Evolutionary conservation across 371 early-diverging fungal species (phyloP), one percentile per base, ranked within the genome.

Genomic region (Edhazardia aedis): DNA sequence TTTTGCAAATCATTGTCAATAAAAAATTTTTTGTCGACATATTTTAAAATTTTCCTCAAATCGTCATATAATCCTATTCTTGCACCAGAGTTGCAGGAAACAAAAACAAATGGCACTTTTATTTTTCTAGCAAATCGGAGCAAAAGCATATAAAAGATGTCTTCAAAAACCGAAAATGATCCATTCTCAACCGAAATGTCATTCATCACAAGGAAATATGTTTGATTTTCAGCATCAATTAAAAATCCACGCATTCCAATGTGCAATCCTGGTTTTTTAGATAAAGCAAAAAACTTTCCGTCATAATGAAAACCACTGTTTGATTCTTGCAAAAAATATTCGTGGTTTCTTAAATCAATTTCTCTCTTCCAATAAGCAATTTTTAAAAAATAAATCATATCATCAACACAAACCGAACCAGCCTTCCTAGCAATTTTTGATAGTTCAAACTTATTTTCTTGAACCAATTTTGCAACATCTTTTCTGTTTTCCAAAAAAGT

Each of bases 1-100:
- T n/a, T n/a, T n/a, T n/a, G n/a, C n/a, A n/a, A n/a, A n/a, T n/a
- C n/a, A n/a, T n/a, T n/a, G n/a, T n/a, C n/a, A n/a, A n/a, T n/a
- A n/a, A n/a, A n/a, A n/a, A n/a, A n/a, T n/a, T n/a, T n/a, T n/a
- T n/a, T n/a, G n/a, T n/a, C n/a, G n/a, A n/a, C n/a, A n/a, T n/a
- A n/a, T n/a, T n/a, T n/a, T n/a, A n/a, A n/a, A n/a, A n/a, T n/a
- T n/a, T n/a, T n/a, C 53, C 79, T 80, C 24, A 93, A 75, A 62
- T 87, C 86, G 55, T 84, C 85, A 38, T 88, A 88, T 38, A 95
- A 78, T 30, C 92, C 92, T 56, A 95, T 88, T 60, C 93, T 83
- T n/a, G 93, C 95, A 58, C 95, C 95, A 52, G 88, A 88, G 79
- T 93, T 95, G 58, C 90, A 90, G 38, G 88, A 85, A 50, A 95